Evolutionary conservation across 345 rosid species (phyloP).

Genomic region (Citrus cavaleriei): DNA sequence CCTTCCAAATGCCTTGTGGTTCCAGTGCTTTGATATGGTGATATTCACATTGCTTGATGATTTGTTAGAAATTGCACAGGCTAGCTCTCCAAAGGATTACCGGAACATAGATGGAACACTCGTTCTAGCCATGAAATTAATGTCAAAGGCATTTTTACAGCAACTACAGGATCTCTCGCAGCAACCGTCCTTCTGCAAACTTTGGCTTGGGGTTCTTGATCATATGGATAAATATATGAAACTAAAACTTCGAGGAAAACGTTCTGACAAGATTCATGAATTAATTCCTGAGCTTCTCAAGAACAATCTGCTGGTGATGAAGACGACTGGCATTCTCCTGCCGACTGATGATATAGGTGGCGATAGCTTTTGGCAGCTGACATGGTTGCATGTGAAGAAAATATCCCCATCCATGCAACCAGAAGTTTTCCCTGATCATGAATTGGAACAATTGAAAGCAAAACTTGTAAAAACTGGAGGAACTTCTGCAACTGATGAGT

Average conservation of each 20-base stretch:
- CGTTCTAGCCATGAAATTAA: constrained; percentile 51
- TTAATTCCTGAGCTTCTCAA: constrained; percentile 66
- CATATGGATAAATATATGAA: constrained; percentile 60
- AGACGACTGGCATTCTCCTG: constrained; percentile 52
- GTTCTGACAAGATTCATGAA: constrained; percentile 54
- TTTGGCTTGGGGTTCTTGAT: constrained; percentile 64
- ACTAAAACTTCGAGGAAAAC: constrained; percentile 53
- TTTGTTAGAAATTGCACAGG: constrained; percentile 33
- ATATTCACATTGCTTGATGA: constrained; percentile 62
- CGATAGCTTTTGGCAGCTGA: constrained; percentile 69
- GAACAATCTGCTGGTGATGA: constrained; percentile 65
- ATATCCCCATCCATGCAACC: constrained; percentile 52
- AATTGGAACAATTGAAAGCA: constrained; percentile 43
- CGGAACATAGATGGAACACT: constrained; percentile 62
- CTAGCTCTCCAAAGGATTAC: constrained; percentile 41
- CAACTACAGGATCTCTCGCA: constrained; percentile 48
- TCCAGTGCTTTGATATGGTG: constrained; percentile 59
- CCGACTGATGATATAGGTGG: constrained; percentile 56
- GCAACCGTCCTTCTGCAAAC: constrained; percentile 60
- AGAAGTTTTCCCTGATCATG: constrained; percentile 56
- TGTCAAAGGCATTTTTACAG: constrained; percentile 60
- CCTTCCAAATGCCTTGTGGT: constrained; percentile 52
- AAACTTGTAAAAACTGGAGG: constrained; percentile 32
- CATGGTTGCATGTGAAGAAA: constrained; percentile 69
- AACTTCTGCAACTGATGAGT: constrained; percentile 13